Evolutionary conservation across 2,329 filamentous ascomycete species (phyloP).

Genomic region (Didymella pomorum): DNA sequence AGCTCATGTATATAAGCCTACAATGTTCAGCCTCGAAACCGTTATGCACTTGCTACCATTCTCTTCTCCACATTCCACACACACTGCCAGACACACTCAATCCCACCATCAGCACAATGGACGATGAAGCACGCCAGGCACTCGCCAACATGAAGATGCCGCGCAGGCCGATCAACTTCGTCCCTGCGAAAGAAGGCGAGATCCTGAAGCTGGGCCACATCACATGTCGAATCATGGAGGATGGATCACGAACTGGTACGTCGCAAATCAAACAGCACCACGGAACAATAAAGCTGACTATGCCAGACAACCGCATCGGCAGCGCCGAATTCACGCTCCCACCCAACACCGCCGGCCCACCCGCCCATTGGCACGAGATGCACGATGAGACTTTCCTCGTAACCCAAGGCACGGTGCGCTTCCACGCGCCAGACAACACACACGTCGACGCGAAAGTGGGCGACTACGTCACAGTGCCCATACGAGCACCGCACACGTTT

Average conservation of each 20-base stretch:
- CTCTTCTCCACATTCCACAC: no score
- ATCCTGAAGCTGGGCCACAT: constrained; percentile 59
- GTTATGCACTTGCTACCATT: no score
- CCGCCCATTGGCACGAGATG: constrained; percentile 65
- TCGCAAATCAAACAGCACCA: background rate
- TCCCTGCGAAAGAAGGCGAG: constrained; percentile 59
- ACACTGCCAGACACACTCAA: background rate
- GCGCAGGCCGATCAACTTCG: constrained; percentile 57
- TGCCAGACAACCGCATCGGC: constrained; percentile 58
- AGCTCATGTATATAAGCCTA: constrained; percentile 12
- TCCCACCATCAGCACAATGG: constrained; percentile 32
- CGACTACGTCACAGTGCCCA: constrained; percentile 65
- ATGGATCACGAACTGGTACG: constrained; percentile 59
- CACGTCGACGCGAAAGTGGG: constrained; percentile 60
- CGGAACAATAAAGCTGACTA: background rate
- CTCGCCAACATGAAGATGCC: constrained; percentile 51
- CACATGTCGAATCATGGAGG: constrained; percentile 61
- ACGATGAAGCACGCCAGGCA: constrained; percentile 47
- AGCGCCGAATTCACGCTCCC: constrained; percentile 60
- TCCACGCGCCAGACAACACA: constrained; percentile 57
- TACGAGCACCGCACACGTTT: constrained; percentile 64
- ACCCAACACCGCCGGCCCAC: constrained; percentile 57
- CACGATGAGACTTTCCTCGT: constrained; percentile 65
- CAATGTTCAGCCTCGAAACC: background rate
- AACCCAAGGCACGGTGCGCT: constrained; percentile 61